A percentile compares a stretch with the other conserved stretches of the same genome.
phyloP scores from a whole-genome alignment of 2,329 filamentous ascomycete species.

The Diplodia corticola region DNA sequence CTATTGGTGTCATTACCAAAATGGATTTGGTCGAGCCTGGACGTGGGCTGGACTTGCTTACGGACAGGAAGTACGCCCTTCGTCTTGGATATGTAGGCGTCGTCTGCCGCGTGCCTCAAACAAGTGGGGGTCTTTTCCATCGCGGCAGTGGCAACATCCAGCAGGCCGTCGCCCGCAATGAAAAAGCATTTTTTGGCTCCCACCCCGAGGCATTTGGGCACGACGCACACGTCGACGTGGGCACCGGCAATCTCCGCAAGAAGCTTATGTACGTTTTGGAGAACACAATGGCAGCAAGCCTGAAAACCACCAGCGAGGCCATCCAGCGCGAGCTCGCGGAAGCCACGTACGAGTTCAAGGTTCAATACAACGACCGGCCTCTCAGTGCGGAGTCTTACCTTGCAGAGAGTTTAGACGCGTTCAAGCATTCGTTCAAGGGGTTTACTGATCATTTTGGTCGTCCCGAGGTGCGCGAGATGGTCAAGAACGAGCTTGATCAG shows the following conservation, averaged over 20 bases:
- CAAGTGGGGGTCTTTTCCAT: slow-evolving; percentile 72
- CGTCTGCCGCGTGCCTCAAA: slow-evolving; percentile 74
- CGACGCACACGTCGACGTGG: slow-evolving; percentile 71
- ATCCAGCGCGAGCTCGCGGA: slow-evolving; percentile 95
- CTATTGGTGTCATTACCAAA: slow-evolving; percentile 98
- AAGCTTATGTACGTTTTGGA: slow-evolving; percentile 97
- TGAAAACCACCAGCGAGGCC: slow-evolving; percentile 85
- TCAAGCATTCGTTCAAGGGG: slow-evolving; percentile 97
- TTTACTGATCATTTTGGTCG: slow-evolving; percentile 89
- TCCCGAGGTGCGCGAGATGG: slow-evolving; percentile 80
- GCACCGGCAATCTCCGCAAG: slow-evolving; percentile 83
- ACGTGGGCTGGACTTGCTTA: slow-evolving; percentile 75
- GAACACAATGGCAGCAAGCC: slow-evolving; percentile 91
- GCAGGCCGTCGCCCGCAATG: slow-evolving; percentile 80
- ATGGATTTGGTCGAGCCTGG: slow-evolving; percentile 93
- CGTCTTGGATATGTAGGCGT: slow-evolving; percentile 96
- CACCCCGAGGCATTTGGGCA: slow-evolving; percentile 80
- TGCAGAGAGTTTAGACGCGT: slow-evolving; percentile 89
- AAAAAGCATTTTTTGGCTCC: slow-evolving; percentile 80
- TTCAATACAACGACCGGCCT: slow-evolving; percentile 96
- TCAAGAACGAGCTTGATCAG: slow-evolving; percentile 92
- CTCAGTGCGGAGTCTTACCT: slow-evolving; percentile 95
- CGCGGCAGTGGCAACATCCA: slow-evolving; percentile 78
- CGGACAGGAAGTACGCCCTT: slow-evolving; percentile 89
- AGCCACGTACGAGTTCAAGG: slow-evolving; percentile 97